A percentile compares a stretch with the other conserved stretches of the same genome.
Conservation (phyloP, 2,329 filamentous ascomycete species). For the Cephalotrichum gorgonifer region DNA sequence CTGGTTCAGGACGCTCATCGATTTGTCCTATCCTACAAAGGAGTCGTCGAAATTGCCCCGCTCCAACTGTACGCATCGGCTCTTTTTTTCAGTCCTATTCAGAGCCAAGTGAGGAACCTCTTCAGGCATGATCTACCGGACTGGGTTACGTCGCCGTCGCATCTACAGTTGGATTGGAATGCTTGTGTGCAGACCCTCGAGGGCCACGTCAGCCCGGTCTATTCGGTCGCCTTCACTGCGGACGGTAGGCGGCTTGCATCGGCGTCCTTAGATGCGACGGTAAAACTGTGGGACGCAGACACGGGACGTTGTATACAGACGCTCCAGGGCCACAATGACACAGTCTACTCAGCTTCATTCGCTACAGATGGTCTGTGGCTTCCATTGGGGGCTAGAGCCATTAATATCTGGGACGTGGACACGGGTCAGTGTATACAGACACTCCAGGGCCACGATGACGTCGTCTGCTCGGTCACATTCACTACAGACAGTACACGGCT, state of each 20-base stretch:
- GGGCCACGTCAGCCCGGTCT: background rate
- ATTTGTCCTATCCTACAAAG: slow-evolving; percentile 14
- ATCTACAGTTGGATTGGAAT: background rate
- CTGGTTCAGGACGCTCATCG: slow-evolving; percentile 17
- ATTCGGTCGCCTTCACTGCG: slow-evolving; percentile 3
- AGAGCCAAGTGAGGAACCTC: background rate
- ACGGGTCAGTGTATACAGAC: background rate
- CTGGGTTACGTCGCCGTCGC: background rate
- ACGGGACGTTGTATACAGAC: background rate
- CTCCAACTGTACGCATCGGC: slow-evolving; percentile 20
- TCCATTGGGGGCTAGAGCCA: slow-evolving; percentile 6
- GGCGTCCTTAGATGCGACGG: slow-evolving; percentile 6
- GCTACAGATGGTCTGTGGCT: slow-evolving; percentile 4
- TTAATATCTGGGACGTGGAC: slow-evolving; percentile 6
- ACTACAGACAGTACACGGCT: too few relatives aligned
- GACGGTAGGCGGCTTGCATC: slow-evolving; percentile 1
- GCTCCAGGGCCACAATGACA: background rate
- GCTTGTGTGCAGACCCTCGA: background rate
- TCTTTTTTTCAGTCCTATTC: slow-evolving; percentile 15
- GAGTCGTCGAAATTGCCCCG: slow-evolving; percentile 14
- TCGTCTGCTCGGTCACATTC: too few relatives aligned
- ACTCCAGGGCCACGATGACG: too few relatives aligned
- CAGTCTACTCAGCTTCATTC: slow-evolving; percentile 7
- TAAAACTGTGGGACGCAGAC: slow-evolving; percentile 6
- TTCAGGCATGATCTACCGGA: background rate